A percentile compares a stretch with the other conserved stretches of the same genome.
Evolutionary conservation across 768 basidiomycete genomes (phyloP).

Genomic region (Suillus clintonianus): DNA sequence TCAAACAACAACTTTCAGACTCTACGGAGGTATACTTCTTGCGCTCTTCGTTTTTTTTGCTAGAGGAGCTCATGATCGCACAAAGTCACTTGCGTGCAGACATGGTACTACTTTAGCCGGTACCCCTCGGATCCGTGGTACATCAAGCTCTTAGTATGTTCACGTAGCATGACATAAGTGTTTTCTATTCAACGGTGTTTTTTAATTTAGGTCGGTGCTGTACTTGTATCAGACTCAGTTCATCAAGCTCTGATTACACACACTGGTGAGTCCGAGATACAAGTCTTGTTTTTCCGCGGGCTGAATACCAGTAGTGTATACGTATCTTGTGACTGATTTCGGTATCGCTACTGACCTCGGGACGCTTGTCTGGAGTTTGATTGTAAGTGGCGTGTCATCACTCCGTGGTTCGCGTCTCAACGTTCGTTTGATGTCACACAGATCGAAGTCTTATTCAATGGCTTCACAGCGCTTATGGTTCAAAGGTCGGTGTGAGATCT

Average conservation of each 20-base stretch:
- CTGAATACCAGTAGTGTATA: conserved; percentile 41
- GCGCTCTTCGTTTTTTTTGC: not conserved
- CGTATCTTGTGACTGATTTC: conserved; percentile 47
- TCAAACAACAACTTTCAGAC: conserved; percentile 25
- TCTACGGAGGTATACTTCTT: conserved; percentile 48
- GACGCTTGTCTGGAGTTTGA: conserved; percentile 39
- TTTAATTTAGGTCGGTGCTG: conserved; percentile 44
- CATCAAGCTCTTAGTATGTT: conserved; percentile 46
- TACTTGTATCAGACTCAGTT: conserved; percentile 51
- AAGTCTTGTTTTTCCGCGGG: not conserved
- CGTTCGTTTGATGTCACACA: conserved; percentile 12
- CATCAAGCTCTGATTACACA: conserved; percentile 59
- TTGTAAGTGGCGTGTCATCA: conserved; percentile 14
- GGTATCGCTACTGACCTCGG: conserved; percentile 28
- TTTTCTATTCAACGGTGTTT: not conserved
- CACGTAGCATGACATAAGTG: not conserved
- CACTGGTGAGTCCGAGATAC: conserved; percentile 33
- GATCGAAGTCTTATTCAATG: conserved; percentile 53
- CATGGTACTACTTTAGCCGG: conserved; percentile 52
- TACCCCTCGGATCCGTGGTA: conserved; percentile 53
- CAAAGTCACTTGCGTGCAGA: conserved; percentile 56
- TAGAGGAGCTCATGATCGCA: not conserved
- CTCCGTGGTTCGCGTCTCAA: conserved; percentile 7
- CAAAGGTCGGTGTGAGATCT: conserved; percentile 29
- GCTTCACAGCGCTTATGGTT: conserved; percentile 50